A percentile compares a stretch with the other conserved stretches of the same genome.
Evolutionary conservation across 176 grass and related monocot species (phyloP).

Genomic region (Pontederia crassipes): DNA sequence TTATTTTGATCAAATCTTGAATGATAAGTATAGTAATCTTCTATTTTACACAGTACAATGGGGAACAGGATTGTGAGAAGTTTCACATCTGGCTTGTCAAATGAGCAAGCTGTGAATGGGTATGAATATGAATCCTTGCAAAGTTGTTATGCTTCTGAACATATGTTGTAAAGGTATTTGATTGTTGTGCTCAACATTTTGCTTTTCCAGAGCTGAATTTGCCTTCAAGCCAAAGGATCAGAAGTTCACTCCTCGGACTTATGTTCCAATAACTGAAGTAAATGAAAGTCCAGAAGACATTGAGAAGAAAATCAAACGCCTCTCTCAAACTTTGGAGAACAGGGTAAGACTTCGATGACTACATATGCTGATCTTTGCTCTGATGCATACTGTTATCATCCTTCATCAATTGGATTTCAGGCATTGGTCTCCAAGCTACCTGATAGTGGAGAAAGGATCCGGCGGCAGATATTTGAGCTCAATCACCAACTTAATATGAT

Average conservation of each 20-base stretch:
- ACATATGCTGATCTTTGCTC: too few relatives aligned
- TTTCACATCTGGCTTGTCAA: constrained; percentile 26
- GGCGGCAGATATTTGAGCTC: constrained; percentile 8
- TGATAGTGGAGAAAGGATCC: constrained; percentile 9
- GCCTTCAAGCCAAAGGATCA: constrained; percentile 69
- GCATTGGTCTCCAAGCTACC: neutral
- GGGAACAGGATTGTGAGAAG: constrained; percentile 16
- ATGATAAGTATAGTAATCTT: neutral
- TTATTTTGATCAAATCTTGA: neutral
- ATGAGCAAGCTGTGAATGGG: constrained; percentile 34
- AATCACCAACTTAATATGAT: neutral
- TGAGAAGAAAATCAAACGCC: constrained; percentile 42
- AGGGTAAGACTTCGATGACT: constrained; percentile 21
- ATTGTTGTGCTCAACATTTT: neutral
- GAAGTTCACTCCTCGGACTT: constrained; percentile 40
- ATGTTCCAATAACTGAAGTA: constrained; percentile 15
- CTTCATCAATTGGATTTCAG: neutral
- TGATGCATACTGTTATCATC: neutral
- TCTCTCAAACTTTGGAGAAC: constrained; percentile 43
- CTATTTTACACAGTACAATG: neutral
- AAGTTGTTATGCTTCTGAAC: neutral
- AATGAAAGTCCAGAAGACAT: constrained; percentile 57
- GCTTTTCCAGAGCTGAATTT: constrained; percentile 33
- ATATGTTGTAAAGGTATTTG: neutral
- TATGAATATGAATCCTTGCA: constrained; percentile 5